phyloP scores from a whole-genome alignment of 345 rosid genomes.

The Populus nigra region DNA sequence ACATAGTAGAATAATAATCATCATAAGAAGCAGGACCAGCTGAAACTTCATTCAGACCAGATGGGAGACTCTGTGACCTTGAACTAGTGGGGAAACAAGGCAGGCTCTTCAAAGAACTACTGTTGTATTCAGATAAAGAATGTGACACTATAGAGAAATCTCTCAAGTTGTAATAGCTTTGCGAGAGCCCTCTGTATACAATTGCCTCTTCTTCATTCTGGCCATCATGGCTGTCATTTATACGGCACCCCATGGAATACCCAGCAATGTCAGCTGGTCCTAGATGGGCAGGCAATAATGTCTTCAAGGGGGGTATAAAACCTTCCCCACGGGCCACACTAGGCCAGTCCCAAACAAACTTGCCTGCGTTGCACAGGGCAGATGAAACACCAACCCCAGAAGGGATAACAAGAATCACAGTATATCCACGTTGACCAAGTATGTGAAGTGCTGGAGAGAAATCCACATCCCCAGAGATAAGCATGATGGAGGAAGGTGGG shows the following conservation, averaged over 20 bases:
- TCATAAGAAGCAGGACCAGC: constrained; percentile 44
- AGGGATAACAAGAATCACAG: constrained; percentile 82
- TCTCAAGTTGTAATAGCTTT: constrained; percentile 54
- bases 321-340: constrained; percentile 97
- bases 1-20: constrained; percentile 57
- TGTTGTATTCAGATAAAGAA: constrained; percentile 49
- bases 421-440: constrained; percentile 90
- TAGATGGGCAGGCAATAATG: constrained; percentile 41
- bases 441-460: constrained; percentile 95
- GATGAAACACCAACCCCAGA: constrained; percentile 78
- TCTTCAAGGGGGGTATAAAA: constrained; percentile 52
- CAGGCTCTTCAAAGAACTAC: constrained; percentile 33
- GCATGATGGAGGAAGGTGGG: constrained; percentile 80
- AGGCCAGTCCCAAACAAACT: constrained; percentile 96
- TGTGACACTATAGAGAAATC: constrained; percentile 56
- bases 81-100: constrained; percentile 36
- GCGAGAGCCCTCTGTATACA: constrained; percentile 58
- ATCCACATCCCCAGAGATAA: constrained; percentile 96
- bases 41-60: constrained; percentile 46
- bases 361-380: constrained; percentile 85
- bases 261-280: constrained; percentile 39
- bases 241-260: constrained; percentile 51
- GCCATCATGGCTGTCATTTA: constrained; percentile 43
- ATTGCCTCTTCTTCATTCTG: constrained; percentile 74
- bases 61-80: constrained; percentile 60